These are phyloP conservation scores for Staphylotrichum tortipilum DNA, from an alignment of 495 filamentous ascomycete species.

Conservation along the genomic window DNA sequence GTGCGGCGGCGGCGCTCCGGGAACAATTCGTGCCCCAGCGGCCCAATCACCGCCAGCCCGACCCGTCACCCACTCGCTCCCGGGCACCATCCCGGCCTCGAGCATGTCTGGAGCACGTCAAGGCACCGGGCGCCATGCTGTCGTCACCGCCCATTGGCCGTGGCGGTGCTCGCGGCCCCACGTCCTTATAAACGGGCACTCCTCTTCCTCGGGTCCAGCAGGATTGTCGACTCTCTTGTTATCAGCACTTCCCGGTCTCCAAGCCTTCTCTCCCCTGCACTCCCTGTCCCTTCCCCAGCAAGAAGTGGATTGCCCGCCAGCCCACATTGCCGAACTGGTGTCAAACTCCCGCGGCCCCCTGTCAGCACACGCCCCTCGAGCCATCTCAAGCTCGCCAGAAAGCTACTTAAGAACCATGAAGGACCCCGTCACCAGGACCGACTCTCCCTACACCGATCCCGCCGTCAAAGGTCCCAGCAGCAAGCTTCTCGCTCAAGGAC, in stretches of 20 bases:
- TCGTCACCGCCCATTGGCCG: conserved; percentile 22
- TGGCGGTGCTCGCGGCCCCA: conserved; percentile 11
- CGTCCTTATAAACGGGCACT: conserved; percentile 21
- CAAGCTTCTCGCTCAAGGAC: conserved; percentile 24
- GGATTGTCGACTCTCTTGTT: conserved; percentile 8
- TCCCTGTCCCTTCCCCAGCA: conserved; percentile 21
- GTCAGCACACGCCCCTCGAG: conserved; percentile 17
- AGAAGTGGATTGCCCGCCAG: conserved; percentile 21
- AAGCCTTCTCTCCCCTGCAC: conserved; percentile 10
- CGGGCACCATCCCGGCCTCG: conserved; percentile 10
- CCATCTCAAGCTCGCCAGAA: conserved; percentile 7
- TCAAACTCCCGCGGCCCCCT: conserved; percentile 18
- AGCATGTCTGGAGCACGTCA: conserved; percentile 9
- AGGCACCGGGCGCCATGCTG: conserved; percentile 17
- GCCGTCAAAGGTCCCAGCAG: conserved; percentile 36
- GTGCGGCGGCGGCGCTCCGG: conserved; percentile 20
- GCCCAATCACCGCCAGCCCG: conserved; percentile 22
- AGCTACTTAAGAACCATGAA: conserved; percentile 41
- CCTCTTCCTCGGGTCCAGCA: conserved; percentile 21
- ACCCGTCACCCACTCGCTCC: conserved; percentile 18
- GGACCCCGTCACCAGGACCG: conserved; percentile 40
- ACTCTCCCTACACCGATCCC: conserved; percentile 44
- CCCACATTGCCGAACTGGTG: conserved; percentile 16
- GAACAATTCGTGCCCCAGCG: conserved; percentile 30
- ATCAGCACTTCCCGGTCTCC: conserved; percentile 11